These are phyloP conservation scores for Tuctoria greenei DNA, from an alignment of 176 grass and related monocot genomes.

Conservation along the genomic window DNA sequence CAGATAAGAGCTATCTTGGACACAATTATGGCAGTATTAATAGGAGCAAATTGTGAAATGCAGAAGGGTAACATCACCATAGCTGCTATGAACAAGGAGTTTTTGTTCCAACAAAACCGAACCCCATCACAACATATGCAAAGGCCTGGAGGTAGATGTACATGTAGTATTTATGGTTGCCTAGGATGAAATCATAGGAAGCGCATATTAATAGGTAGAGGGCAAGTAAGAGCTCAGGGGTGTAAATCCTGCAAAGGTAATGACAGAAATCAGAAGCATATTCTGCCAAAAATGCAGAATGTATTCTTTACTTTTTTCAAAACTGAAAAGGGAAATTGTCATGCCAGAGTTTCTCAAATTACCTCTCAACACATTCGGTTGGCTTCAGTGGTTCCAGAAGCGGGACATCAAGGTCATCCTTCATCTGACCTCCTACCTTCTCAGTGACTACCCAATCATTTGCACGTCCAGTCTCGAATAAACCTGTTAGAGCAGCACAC, in stretches of 20 bases:
- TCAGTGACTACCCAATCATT: conserved; percentile 95
- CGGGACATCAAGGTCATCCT: conserved; percentile 51
- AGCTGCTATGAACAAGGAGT: conserved; percentile 43
- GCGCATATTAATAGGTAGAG: conserved; percentile 71
- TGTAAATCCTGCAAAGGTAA: conserved; percentile 61
- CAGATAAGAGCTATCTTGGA: neutral
- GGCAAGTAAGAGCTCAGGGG: conserved; percentile 68
- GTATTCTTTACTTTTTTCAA: neutral
- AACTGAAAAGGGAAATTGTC: neutral
- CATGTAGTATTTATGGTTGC: conserved; percentile 63
- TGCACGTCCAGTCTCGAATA: conserved; percentile 56
- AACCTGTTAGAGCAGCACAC: conserved; percentile 67
- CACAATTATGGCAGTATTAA: neutral
- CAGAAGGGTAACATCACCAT: neutral
- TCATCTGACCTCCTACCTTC: conserved; percentile 69
- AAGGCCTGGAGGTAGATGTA: conserved; percentile 87
- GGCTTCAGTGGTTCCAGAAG: conserved; percentile 53
- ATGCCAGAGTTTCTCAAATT: conserved; percentile 1
- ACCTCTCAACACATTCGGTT: conserved; percentile 49
- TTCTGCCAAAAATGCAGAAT: conserved; percentile 16
- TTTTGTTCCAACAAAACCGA: conserved; percentile 63
- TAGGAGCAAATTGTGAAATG: conserved; percentile 14
- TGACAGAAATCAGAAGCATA: conserved; percentile 19
- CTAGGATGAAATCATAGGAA: conserved; percentile 65
- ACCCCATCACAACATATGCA: conserved; percentile 69